Percentiles rank a stretch among this genome's conserved stretches.
phyloP scores from a whole-genome alignment of 1,139 yeast genomes.

The Tardiomyces blankii region DNA sequence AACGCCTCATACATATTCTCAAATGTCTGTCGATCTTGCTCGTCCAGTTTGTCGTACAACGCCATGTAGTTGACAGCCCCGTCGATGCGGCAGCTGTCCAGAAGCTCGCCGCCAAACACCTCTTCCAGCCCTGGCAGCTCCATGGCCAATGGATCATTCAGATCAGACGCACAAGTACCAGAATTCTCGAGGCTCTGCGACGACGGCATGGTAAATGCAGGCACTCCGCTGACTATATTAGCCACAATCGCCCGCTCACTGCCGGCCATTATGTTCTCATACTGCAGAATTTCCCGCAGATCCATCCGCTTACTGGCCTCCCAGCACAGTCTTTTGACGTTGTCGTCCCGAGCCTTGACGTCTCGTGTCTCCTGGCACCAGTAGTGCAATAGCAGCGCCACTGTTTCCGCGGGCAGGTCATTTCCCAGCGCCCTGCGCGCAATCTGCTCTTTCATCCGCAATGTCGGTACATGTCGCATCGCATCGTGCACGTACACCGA shows the following conservation, averaged over 20 bases:
- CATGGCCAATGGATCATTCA: not conserved
- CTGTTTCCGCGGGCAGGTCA: no score
- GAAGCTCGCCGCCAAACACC: not conserved
- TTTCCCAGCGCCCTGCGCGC: no score
- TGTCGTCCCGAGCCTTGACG: no score
- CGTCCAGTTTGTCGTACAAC: slow-evolving; percentile 18
- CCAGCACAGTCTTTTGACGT: no score
- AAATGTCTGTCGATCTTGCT: slow-evolving; percentile 40
- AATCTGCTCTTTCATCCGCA: no score
- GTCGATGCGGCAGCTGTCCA: not conserved
- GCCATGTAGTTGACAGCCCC: slow-evolving; percentile 10
- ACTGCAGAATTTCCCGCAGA: not conserved
- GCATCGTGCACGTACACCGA: no score
- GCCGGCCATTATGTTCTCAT: not conserved
- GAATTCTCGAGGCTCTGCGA: no score
- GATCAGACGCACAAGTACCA: no score
- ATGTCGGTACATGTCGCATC: no score
- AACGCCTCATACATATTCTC: slow-evolving; percentile 53
- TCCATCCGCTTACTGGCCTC: not conserved
- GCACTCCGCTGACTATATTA: not conserved
- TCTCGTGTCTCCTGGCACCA: no score
- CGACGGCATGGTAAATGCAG: no score
- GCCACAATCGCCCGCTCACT: not conserved
- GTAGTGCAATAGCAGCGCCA: no score
- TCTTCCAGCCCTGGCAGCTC: not conserved